Evolutionary conservation across 148 eudicot genomes (phyloP), one percentile per base, ranked within the genome.

Genomic region (Amaranthus cruentus): DNA sequence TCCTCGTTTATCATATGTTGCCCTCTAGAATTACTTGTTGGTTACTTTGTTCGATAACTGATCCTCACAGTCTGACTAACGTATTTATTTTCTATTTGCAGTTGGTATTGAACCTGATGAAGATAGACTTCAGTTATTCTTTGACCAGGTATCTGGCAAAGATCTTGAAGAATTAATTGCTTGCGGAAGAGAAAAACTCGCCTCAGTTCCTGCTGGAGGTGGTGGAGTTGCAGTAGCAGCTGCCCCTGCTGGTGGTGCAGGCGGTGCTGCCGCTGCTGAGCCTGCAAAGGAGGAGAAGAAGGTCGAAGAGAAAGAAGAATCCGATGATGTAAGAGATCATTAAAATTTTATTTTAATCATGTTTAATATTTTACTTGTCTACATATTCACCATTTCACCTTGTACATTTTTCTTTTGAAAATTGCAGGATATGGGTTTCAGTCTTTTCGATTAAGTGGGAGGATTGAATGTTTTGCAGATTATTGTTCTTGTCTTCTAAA

Each of bases 181-280:
- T 0, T 47, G 88, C 15, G 96, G 97, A 69, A 83, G 97, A 76
- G 93, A 88, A 70, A 92, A 90, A 85, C 82, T 92, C 67, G 97
- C 97, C 66, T 90, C 97, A 18, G 91, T 92, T n/a, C 96, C 96
- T 2, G 53, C 96, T 11, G 97, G 97, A 43, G 97, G 96, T 54
- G 96, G 97, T 65, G 92, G 75, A 9, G 83, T 77, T 43, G 91
- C 81, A 3, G 89, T 76, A 10, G 76, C 85, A n/a, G 83, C 92
- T 7, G 86, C 88, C 51, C 83, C 83, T 49, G 81, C 84, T 49
- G 80, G 84, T 76, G 88, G 74, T 38, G 88, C 79, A 6, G 89
- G 79, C 4, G 90, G 67, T 18, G 87, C 79, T 62, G 88, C 38
- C 38, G 38, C 89, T 55, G 89, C 88, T 55, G 96, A 88, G 62